Evolutionary conservation across 768 basidiomycete genomes (phyloP).

Genomic region (Amyloporia xantha): DNA sequence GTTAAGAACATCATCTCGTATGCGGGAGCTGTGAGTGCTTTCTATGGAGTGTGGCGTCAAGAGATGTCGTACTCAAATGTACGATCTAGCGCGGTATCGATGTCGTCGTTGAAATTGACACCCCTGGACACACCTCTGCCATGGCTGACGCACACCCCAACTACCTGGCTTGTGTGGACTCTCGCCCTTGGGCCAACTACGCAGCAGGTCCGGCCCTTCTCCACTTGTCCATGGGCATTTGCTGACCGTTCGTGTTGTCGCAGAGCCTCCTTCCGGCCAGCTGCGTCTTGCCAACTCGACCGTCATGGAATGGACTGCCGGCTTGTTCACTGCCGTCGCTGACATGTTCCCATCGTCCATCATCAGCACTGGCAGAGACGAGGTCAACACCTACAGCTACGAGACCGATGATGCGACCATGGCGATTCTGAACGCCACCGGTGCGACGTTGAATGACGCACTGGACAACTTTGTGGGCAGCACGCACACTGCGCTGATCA

Average conservation of each 20-base stretch:
- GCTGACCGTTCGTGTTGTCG: constrained; percentile 2
- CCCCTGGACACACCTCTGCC: constrained; percentile 43
- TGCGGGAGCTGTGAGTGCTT: constrained; percentile 34
- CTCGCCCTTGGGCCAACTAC: constrained; percentile 29
- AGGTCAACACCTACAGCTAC: constrained; percentile 37
- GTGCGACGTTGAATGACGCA: constrained; percentile 30
- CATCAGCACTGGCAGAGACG: constrained; percentile 44
- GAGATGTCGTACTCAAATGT: no score
- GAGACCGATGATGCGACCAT: constrained; percentile 31
- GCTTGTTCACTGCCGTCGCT: constrained; percentile 27
- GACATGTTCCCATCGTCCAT: constrained; percentile 27
- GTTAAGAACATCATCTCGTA: constrained; percentile 35
- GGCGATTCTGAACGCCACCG: constrained; percentile 24
- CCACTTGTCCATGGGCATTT: neutral
- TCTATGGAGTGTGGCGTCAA: no score
- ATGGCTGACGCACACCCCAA: constrained; percentile 39
- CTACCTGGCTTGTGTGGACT: constrained; percentile 34
- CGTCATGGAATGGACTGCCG: constrained; percentile 27
- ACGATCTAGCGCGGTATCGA: constrained; percentile 40
- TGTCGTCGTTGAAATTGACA: constrained; percentile 43
- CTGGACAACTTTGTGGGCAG: constrained; percentile 30
- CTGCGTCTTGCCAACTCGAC: constrained; percentile 32
- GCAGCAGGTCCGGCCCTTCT: constrained; percentile 24
- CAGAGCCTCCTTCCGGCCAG: constrained; percentile 46
- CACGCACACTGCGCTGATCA: constrained; percentile 27